Evolutionary conservation across 2,329 filamentous ascomycete genomes (phyloP).

Genomic region (Cladosporium sp.): DNA sequence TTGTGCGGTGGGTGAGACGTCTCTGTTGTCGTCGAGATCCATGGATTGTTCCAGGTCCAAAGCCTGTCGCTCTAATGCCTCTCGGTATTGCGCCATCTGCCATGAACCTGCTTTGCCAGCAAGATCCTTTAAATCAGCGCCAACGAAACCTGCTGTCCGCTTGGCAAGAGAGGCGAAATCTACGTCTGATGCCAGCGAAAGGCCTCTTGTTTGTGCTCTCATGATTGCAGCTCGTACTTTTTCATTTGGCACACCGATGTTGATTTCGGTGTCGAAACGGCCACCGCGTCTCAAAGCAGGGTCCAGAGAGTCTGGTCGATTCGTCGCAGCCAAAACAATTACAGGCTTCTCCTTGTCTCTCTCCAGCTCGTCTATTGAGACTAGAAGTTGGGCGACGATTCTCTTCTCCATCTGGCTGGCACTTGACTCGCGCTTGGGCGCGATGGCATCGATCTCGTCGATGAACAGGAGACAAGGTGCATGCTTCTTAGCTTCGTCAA

Average conservation of each 20-base stretch:
- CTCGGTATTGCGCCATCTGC: constrained; percentile 59
- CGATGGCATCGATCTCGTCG: constrained; percentile 87
- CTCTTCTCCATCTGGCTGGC: constrained; percentile 87
- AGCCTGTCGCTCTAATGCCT: constrained; percentile 43
- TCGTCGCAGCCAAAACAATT: constrained; percentile 87
- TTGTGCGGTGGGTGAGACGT: constrained; percentile 7
- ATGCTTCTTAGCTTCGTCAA: constrained; percentile 79
- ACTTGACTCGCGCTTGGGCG: constrained; percentile 76
- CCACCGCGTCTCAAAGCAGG: constrained; percentile 70
- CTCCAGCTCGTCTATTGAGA: constrained; percentile 77
- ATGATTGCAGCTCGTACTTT: constrained; percentile 73
- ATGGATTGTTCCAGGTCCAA: constrained; percentile 37
- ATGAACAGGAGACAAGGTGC: constrained; percentile 90
- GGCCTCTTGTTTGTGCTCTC: constrained; percentile 63
- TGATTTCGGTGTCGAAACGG: constrained; percentile 77
- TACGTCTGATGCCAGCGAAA: constrained; percentile 63
- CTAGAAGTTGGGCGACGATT: constrained; percentile 76
- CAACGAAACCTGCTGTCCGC: constrained; percentile 86
- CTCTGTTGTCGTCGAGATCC: constrained; percentile 46
- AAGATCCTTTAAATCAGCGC: constrained; percentile 75
- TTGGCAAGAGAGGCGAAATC: constrained; percentile 73
- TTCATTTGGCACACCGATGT: constrained; percentile 82
- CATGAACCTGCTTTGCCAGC: constrained; percentile 62
- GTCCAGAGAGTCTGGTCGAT: constrained; percentile 80
- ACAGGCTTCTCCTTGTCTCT: constrained; percentile 67